Conservation (phyloP, 2,329 filamentous ascomycete species). For the Stagonosporopsis cucurbitacearum region DNA sequence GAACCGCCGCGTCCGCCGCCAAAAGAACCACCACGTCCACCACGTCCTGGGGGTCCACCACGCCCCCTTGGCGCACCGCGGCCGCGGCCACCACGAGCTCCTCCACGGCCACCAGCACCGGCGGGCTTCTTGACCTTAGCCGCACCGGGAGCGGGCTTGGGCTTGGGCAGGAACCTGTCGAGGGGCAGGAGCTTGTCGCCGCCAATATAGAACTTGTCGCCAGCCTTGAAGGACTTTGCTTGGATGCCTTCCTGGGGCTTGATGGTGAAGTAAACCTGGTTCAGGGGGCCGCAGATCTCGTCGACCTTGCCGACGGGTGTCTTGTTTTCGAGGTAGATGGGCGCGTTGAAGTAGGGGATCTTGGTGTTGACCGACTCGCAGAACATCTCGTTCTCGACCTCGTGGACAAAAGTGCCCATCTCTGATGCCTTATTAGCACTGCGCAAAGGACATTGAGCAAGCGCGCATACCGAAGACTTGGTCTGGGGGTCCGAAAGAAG, state of each 20-base stretch:
- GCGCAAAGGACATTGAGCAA: not conserved
- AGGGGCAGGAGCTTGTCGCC: conserved; percentile 92
- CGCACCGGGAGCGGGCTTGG: conserved; percentile 74
- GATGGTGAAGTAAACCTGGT: conserved; percentile 98
- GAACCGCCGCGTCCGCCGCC: conserved; percentile 54
- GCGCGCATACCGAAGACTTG: conserved; percentile 49
- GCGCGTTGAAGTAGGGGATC: conserved; percentile 98
- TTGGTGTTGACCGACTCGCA: conserved; percentile 95
- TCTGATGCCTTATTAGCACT: conserved; percentile 60
- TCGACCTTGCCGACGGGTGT: conserved; percentile 95
- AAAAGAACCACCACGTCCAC: conserved; percentile 49
- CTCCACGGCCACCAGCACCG: conserved; percentile 63
- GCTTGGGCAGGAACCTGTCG: conserved; percentile 95
- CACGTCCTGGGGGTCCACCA: conserved; percentile 48
- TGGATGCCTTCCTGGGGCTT: conserved; percentile 97
- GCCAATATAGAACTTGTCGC: conserved; percentile 97
- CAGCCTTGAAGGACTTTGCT: conserved; percentile 90
- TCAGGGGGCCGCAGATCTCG: conserved; percentile 95
- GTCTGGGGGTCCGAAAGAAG: conserved; percentile 54
- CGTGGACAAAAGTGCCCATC: conserved; percentile 93
- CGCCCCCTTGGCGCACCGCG: conserved; percentile 62
- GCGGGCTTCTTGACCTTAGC: conserved; percentile 73
- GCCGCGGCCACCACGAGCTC: conserved; percentile 50
- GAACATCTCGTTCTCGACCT: conserved; percentile 96
- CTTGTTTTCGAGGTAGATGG: conserved; percentile 99